Percentiles rank a stretch among this genome's conserved stretches.
Evolutionary conservation across 768 basidiomycete genomes (phyloP).

Genomic region (Termitomyces sp.): DNA sequence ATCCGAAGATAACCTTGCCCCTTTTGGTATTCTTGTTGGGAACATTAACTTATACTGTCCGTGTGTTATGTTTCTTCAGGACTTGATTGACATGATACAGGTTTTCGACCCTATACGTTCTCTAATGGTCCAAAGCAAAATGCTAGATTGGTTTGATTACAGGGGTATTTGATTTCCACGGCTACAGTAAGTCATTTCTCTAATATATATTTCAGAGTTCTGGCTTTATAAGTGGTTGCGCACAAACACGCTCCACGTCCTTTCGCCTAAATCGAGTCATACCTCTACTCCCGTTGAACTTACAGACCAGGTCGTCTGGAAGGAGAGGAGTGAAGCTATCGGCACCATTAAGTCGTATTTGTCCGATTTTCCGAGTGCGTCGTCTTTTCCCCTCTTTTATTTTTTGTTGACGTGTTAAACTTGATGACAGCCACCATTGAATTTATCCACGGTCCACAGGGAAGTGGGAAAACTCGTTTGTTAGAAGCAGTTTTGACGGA

Average conservation of each 20-base stretch:
- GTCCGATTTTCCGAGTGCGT: conserved; percentile 68
- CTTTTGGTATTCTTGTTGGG: conserved; percentile 86
- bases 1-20: conserved; percentile 83
- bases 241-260: conserved; percentile 53
- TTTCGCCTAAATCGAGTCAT: conserved; percentile 17
- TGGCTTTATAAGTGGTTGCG: conserved; percentile 75
- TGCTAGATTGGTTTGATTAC: conserved; percentile 83
- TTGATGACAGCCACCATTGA: conserved; percentile 56
- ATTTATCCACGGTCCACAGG: conserved; percentile 81
- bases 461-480: conserved; percentile 73
- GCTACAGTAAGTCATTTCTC: neutral
- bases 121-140: conserved; percentile 76
- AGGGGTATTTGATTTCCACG: conserved; percentile 40
- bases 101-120: conserved; percentile 91
- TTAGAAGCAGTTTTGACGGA: conserved; percentile 50
- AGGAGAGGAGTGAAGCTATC: conserved; percentile 80
- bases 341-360: conserved; percentile 67
- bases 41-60: conserved; percentile 81
- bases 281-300: conserved; percentile 22
- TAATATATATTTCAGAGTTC: conserved; percentile 46
- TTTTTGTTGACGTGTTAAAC: neutral
- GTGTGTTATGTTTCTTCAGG: conserved; percentile 18
- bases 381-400: neutral
- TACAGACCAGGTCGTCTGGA: conserved; percentile 59
- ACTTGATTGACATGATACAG: conserved; percentile 31